phyloP scores from a whole-genome alignment of 805 yeast species.

The Clavispora carvajalis region DNA sequence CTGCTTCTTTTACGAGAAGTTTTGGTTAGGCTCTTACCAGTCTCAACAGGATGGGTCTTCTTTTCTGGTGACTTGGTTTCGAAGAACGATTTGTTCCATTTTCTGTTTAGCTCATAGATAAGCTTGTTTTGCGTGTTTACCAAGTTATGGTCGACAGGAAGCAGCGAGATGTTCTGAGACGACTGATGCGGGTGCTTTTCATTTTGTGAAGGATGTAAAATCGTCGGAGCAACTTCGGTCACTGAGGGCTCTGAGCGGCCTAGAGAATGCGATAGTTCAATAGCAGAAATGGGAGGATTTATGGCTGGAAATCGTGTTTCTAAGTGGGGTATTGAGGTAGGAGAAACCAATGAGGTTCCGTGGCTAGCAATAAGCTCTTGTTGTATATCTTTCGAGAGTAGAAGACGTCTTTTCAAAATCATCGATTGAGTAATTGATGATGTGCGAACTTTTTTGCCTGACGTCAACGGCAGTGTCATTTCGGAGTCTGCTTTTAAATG shows the following conservation, averaged over 20 bases:
- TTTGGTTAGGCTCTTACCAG: not conserved
- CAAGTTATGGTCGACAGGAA: conserved; percentile 10
- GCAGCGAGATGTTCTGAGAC: too few species aligned
- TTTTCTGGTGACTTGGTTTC: not conserved
- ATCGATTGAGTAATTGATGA: conserved; percentile 21
- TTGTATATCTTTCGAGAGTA: conserved; percentile 36
- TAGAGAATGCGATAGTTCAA: not conserved
- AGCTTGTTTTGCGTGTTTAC: conserved; percentile 28
- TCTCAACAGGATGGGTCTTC: not conserved
- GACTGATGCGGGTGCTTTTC: too few species aligned
- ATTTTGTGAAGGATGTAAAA: not conserved
- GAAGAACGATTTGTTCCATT: conserved; percentile 33
- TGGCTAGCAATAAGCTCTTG: conserved; percentile 24
- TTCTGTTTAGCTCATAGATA: conserved; percentile 31
- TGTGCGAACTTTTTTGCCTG: conserved; percentile 11
- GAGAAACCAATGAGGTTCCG: not conserved
- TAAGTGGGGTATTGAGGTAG: not conserved
- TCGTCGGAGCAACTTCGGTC: not conserved
- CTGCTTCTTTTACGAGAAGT: conserved; percentile 11
- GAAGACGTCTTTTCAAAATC: conserved; percentile 25
- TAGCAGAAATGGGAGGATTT: conserved; percentile 1
- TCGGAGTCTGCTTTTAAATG: not conserved
- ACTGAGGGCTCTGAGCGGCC: not conserved
- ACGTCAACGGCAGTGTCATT: not conserved
- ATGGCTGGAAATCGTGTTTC: conserved; percentile 4